Base-by-base conservation (phyloP, 2,329 filamentous ascomycete genomes). In the Diplodia scrobiculata region DNA sequence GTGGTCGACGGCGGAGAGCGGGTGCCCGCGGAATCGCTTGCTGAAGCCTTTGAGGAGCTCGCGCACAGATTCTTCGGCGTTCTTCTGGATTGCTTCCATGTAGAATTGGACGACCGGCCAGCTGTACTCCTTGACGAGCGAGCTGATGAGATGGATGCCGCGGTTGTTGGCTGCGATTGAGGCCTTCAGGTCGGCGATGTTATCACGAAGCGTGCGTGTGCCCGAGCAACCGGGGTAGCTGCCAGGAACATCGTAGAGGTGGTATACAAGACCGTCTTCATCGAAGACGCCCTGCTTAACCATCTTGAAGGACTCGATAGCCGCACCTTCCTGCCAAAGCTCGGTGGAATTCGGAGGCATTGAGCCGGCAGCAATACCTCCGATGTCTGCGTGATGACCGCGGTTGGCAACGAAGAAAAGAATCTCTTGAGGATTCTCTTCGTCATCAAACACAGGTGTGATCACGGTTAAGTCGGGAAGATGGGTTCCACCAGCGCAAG, bases 321-420 rank as follows among this genome's bases (percentile, higher is more conserved):
- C 77, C 0, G 80, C 81, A 9, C 81, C 81, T 69, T 83, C 81
- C 68, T 83, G 78, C 75, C 77, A 81, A 1, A 83, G 71, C 59
- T 81, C 79, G 0, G 77, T 80, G 2, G 78, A 81, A 27, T 80
- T 81, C 2, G 77, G 76, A 76, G 76, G 77, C 0, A 73, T 73
- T 0, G 73, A 72, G 0, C 70, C 67, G 7, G 52, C 65, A n/a
- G 63, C 52, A 4, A 76, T 71, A 32, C 73, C 73, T 38, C 73
- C 73, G 50, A 75, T 74, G 25, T 75, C 73, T 7, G 68, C 68
- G 41, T 75, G 73, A 58, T 75, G 73, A 1, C 72, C 73, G n/a
- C 73, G 66, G 0, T 70, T 72, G 11, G 73, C 73, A 3, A 69
- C 69, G 55, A 71, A 74, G 67, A 74, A 74, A 21, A 72, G 72